phyloP scores from a whole-genome alignment of 306 rosid species.

The Begonia fuchsioides region DNA sequence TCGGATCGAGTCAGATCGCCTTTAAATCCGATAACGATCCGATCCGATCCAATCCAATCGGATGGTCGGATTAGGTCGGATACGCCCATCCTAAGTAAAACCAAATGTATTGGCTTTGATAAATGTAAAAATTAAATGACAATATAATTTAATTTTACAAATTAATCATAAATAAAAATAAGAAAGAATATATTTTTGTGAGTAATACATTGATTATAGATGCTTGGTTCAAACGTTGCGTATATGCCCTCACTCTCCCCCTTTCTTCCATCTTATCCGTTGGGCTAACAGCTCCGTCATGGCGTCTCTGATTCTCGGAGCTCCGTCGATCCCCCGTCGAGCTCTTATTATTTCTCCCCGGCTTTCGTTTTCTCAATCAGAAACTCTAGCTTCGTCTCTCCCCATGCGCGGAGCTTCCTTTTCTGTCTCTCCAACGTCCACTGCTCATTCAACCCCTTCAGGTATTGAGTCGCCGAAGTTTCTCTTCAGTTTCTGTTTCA shows the following conservation, averaged over 20 bases:
- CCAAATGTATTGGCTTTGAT: too few relatives aligned
- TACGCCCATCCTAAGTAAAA: too few relatives aligned
- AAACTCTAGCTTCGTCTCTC: conserved; percentile 30
- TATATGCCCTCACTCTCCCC: background rate
- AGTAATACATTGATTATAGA: too few relatives aligned
- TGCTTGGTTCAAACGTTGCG: too few relatives aligned
- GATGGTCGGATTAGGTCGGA: too few relatives aligned
- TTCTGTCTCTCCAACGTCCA: conserved; percentile 17
- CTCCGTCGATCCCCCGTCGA: conserved; percentile 31
- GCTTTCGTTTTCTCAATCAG: conserved; percentile 51
- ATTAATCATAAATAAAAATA: too few relatives aligned
- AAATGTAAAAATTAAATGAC: too few relatives aligned
- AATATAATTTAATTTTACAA: too few relatives aligned
- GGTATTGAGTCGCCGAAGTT: conserved; percentile 21
- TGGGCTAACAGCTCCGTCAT: conserved; percentile 7
- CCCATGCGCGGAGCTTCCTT: conserved; percentile 16
- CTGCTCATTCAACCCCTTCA: conserved; percentile 21
- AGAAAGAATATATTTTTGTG: too few relatives aligned
- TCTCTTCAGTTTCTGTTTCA: background rate
- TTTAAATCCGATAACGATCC: too few relatives aligned
- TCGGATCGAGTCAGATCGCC: too few relatives aligned
- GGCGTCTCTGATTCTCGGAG: conserved; percentile 60
- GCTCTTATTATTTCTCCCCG: conserved; percentile 22
- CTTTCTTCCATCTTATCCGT: background rate
- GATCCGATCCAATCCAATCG: too few relatives aligned